phyloP scores from a whole-genome alignment of 2,329 filamentous ascomycete species.

The Cordyceps tenuipes region DNA sequence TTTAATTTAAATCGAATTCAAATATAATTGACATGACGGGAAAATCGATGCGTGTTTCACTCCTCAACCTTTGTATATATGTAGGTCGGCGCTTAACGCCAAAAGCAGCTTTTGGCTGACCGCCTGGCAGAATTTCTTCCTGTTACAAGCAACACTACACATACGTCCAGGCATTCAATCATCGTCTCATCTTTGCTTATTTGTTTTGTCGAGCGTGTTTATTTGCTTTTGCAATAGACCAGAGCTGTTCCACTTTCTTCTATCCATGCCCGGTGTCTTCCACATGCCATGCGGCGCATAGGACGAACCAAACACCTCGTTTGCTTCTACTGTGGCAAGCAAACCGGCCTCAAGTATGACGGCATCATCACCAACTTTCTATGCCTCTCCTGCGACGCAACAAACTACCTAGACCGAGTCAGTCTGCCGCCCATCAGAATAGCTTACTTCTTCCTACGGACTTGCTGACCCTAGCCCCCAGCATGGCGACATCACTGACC shows the following conservation, averaged over 20 bases:
- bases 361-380: constrained; percentile 56
- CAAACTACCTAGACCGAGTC: constrained; percentile 85
- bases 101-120: constrained; percentile 1
- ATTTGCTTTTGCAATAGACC: neutral
- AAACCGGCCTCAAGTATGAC: constrained; percentile 52
- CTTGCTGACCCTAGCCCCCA: constrained; percentile 26
- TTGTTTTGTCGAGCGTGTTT: neutral
- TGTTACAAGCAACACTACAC: neutral
- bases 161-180: neutral
- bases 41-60: too few species aligned
- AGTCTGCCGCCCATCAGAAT: constrained; percentile 15
- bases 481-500: constrained; percentile 86
- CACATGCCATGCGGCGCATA: constrained; percentile 33
- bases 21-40: too few species aligned
- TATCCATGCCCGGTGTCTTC: neutral
- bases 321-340: constrained; percentile 80
- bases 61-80: too few species aligned
- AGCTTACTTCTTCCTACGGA: neutral
- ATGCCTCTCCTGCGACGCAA: constrained; percentile 72
- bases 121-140: constrained; percentile 13
- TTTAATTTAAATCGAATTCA: too few species aligned
- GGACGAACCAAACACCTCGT: constrained; percentile 39
- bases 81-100: neutral
- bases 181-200: neutral
- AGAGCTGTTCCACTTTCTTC: neutral